phyloP scores from a whole-genome alignment of 257 asterid species.

The Cordia subcordata region DNA sequence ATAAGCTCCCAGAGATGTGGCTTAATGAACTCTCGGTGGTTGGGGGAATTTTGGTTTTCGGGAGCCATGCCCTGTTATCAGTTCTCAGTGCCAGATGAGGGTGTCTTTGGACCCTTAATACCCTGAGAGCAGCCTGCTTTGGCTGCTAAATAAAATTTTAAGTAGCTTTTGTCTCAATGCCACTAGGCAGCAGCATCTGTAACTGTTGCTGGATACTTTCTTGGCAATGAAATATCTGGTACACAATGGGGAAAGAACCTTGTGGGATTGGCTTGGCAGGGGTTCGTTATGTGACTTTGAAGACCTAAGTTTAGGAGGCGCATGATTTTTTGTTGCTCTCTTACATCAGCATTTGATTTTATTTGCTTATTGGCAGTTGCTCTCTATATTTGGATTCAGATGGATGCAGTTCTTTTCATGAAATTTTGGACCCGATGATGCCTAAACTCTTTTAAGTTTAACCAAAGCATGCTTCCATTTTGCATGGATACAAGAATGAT shows the following conservation, averaged over 20 bases:
- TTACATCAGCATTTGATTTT: no score
- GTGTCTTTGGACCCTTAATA: constrained; percentile 17
- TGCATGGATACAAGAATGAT: constrained; percentile 13
- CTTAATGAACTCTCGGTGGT: constrained; percentile 15
- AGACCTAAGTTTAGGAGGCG: constrained; percentile 16
- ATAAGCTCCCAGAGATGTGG: constrained; percentile 16
- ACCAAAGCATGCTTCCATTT: constrained; percentile 15
- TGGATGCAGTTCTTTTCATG: constrained; percentile 13
- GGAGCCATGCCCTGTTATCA: constrained; percentile 18
- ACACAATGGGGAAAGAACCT: constrained; percentile 7
- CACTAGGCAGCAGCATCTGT: constrained; percentile 13
- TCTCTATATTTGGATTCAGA: constrained; percentile 21
- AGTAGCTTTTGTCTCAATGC: constrained; percentile 20
- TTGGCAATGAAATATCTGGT: background rate
- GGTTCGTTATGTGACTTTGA: constrained; percentile 5
- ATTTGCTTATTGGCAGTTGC: constrained; percentile 14
- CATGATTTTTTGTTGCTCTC: no score
- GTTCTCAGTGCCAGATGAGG: constrained; percentile 26
- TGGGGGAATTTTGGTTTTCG: constrained; percentile 20
- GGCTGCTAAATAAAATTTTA: constrained; percentile 20
- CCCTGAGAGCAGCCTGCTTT: constrained; percentile 18
- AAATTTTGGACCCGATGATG: constrained; percentile 22
- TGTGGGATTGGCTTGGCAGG: constrained; percentile 3
- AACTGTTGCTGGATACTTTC: constrained; percentile 7
- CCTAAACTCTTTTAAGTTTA: constrained; percentile 26